Evolutionary conservation across 2,329 filamentous ascomycete genomes (phyloP).

Genomic region (Clathrospora elynae): DNA sequence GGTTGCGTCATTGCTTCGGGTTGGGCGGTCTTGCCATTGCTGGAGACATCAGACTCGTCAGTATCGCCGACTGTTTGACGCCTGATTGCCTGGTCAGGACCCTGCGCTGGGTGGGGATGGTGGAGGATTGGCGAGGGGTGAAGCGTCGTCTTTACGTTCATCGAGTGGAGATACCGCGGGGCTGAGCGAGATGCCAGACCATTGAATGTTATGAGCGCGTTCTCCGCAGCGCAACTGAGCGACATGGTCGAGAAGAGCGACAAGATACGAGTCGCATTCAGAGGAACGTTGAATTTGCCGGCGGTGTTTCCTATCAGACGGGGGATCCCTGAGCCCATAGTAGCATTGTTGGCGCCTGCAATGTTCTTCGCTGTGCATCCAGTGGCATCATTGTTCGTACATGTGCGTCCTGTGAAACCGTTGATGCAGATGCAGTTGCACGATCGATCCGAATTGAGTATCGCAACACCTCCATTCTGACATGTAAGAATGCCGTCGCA

Average conservation of each 20-base stretch:
- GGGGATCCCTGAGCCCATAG: slow-evolving; percentile 78
- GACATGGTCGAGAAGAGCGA: slow-evolving; percentile 75
- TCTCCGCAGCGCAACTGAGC: slow-evolving; percentile 82
- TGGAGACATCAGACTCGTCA: slow-evolving; percentile 36
- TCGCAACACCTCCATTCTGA: slow-evolving; percentile 78
- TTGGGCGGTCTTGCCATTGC: slow-evolving; percentile 16
- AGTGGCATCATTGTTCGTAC: slow-evolving; percentile 55
- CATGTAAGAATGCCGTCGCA: slow-evolving; percentile 71
- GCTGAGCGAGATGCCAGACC: slow-evolving; percentile 49
- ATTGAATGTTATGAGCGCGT: slow-evolving; percentile 84
- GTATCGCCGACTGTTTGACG: slow-evolving; percentile 43
- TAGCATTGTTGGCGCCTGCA: slow-evolving; percentile 61
- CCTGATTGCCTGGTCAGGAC: slow-evolving; percentile 14
- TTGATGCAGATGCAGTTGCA: slow-evolving; percentile 91
- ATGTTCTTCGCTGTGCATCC: slow-evolving; percentile 61
- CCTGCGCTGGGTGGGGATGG: slow-evolving; percentile 25
- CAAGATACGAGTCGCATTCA: slow-evolving; percentile 72
- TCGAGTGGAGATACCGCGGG: slow-evolving; percentile 15
- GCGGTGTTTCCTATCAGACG: slow-evolving; percentile 70
- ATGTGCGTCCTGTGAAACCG: slow-evolving; percentile 74
- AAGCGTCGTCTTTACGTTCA: slow-evolving; percentile 26
- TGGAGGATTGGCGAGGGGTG: slow-evolving; percentile 34
- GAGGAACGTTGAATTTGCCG: slow-evolving; percentile 74
- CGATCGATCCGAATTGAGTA: slow-evolving; percentile 64
- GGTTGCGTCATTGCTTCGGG: slow-evolving; percentile 32